Percentiles rank a stretch among this genome's conserved stretches.
Evolutionary conservation across 108 stramenopile species (phyloP).

Genomic region (Fistulifera solaris): DNA sequence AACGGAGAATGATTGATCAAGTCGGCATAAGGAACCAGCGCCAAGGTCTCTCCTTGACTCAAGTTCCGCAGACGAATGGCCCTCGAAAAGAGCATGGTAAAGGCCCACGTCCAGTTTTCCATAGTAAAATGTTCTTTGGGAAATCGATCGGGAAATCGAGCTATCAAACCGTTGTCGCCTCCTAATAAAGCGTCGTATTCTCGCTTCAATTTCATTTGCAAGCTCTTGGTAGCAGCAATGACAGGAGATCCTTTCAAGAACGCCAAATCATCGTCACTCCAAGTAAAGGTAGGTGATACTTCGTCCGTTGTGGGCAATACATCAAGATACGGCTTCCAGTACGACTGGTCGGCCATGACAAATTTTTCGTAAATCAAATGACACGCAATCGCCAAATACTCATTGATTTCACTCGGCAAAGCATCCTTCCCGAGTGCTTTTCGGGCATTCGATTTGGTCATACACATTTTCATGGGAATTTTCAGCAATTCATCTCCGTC

Average conservation of each 20-base stretch:
- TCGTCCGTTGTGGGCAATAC: slow-evolving; percentile 83
- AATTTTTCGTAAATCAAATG: slow-evolving; percentile 85
- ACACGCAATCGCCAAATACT: slow-evolving; percentile 92
- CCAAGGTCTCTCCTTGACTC: slow-evolving; percentile 72
- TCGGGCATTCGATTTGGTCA: slow-evolving; percentile 77
- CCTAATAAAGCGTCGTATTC: slow-evolving; percentile 78
- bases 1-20: slow-evolving; percentile 95
- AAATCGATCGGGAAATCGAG: slow-evolving; percentile 66
- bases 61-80: slow-evolving; percentile 75
- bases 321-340: slow-evolving; percentile 79
- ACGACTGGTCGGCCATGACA: slow-evolving; percentile 58
- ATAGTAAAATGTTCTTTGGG: slow-evolving; percentile 71
- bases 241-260: slow-evolving; percentile 87
- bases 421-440: slow-evolving; percentile 69
- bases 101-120: slow-evolving; percentile 93
- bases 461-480: slow-evolving; percentile 76
- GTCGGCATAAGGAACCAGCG: slow-evolving; percentile 93
- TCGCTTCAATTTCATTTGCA: slow-evolving; percentile 80
- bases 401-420: slow-evolving; percentile 71
- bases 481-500: slow-evolving; percentile 84
- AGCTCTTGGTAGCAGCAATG: slow-evolving; percentile 70
- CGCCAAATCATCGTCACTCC: slow-evolving; percentile 84
- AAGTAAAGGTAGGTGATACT: slow-evolving; percentile 92
- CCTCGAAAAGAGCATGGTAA: slow-evolving; percentile 88
- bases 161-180: slow-evolving; percentile 53